Base-by-base conservation (phyloP, 257 asterid species). In the Solanum paucissectum region DNA sequence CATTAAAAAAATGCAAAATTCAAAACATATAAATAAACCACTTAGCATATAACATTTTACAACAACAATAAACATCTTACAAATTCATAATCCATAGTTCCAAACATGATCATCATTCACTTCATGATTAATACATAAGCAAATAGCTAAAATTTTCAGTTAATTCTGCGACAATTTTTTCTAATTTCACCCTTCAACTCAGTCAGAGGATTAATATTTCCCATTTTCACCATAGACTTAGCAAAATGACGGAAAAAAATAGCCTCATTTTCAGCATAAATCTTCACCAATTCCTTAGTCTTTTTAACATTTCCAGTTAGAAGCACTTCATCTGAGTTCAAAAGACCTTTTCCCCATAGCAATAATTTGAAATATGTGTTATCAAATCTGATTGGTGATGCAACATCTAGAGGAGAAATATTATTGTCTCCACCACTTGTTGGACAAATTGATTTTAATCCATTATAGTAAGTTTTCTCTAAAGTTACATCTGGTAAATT, bases 191-290 rank as follows among this genome's bases (percentile, higher is more conserved):
- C 98, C 2, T 89, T 83, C 1, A 87, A 73, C 21, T 97, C 95
- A 72, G 89, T 40, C 8, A 96, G 93, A 85, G 95, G 96, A 81
- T 64, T 92, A 21, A 95, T 94, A 82, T 89, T 93, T 4, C 96
- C 96, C 98, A 94, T 94, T 87, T 93, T 95, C 14, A 92, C 91
- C 98, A 96, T 96, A 34, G 99, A 96, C 12, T 86, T 90, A 0
- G 95, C 95, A 87, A 96, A 95, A 76, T 95, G 94, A 79, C 89
- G 90, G 84, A 93, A 95, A 91, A 95, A 96, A 5, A 91, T 83
- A 4, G 69, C 92, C 88, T 91, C 94, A 83, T 95, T 86, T 18
- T 91, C 90, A 4, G 99, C 99, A 86, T 91, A 96, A 6, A 12
- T 88, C 84, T 89, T 94, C 85, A 96, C 98, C 79, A 94, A 62